phyloP scores from a whole-genome alignment of 108 stramenopile genomes.

The Cylindrotheca fusiformis region DNA sequence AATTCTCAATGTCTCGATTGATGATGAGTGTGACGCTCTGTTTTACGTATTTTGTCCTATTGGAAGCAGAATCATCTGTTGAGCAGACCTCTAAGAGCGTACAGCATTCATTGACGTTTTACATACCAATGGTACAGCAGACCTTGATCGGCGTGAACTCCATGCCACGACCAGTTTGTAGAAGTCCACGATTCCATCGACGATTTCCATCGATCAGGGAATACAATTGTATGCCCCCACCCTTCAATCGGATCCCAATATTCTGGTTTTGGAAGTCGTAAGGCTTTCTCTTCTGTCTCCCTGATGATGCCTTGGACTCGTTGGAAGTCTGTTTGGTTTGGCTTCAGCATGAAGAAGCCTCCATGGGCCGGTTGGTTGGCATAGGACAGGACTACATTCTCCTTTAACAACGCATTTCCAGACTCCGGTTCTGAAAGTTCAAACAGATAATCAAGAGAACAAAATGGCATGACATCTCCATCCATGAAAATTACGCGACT shows the following conservation, averaged over 20 bases:
- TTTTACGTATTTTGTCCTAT: conserved; percentile 39
- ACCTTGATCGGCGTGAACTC: conserved; percentile 50
- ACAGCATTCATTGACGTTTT: no score
- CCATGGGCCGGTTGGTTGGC: conserved; percentile 36
- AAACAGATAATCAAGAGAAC: conserved; percentile 62
- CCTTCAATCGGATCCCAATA: conserved; percentile 28
- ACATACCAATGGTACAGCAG: conserved; percentile 36
- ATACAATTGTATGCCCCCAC: conserved; percentile 29
- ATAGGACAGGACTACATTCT: conserved; percentile 42
- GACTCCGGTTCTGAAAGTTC: conserved; percentile 33
- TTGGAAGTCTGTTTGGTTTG: conserved; percentile 31
- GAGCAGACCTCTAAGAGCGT: no score
- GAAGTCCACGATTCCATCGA: background rate
- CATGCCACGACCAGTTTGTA: conserved; percentile 42
- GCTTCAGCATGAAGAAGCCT: conserved; percentile 57
- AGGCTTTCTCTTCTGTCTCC: conserved; percentile 17
- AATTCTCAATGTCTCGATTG: conserved; percentile 24
- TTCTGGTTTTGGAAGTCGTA: conserved; percentile 9
- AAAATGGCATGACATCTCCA: conserved; percentile 63
- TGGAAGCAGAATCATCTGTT: no score
- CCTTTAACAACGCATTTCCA: conserved; percentile 14
- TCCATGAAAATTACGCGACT: conserved; percentile 65
- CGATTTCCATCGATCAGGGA: conserved; percentile 17
- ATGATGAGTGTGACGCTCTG: conserved; percentile 24
- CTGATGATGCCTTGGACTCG: conserved; percentile 21